Conservation (phyloP, 768 basidiomycete species). For the Cyathus striatus region DNA sequence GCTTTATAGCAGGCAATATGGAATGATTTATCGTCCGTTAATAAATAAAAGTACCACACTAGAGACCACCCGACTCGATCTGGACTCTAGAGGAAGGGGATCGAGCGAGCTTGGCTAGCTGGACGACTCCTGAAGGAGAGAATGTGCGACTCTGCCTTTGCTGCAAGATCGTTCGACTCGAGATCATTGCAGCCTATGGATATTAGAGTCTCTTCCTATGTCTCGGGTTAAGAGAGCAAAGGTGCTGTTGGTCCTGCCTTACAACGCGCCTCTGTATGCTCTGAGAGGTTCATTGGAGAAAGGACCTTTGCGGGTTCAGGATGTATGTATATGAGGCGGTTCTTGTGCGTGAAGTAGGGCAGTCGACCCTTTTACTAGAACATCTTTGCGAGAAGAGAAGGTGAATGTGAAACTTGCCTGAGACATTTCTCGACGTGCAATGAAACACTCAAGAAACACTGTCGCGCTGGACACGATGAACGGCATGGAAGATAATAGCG, state of each 20-base stretch:
- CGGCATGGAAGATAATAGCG: slow-evolving; percentile 8
- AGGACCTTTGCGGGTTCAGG: slow-evolving; percentile 46
- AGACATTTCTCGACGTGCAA: too few species aligned
- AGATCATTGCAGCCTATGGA: slow-evolving; percentile 45
- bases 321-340: slow-evolving; percentile 21
- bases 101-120: slow-evolving; percentile 48
- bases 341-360: slow-evolving; percentile 12
- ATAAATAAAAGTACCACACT: slow-evolving; percentile 48
- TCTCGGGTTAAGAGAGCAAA: too few species aligned
- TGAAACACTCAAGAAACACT: too few species aligned
- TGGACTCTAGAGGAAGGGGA: slow-evolving; percentile 26
- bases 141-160: slow-evolving; percentile 68
- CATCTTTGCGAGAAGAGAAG: slow-evolving; percentile 45
- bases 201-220: slow-evolving; percentile 48
- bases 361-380: slow-evolving; percentile 81
- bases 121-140: slow-evolving; percentile 21
- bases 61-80: slow-evolving; percentile 59
- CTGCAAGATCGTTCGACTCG: slow-evolving; percentile 42
- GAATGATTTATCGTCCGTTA: slow-evolving; percentile 30
- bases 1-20: slow-evolving; percentile 44
- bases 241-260: slow-evolving; percentile 68
- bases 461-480: neutral
- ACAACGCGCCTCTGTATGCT: slow-evolving; percentile 51
- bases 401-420: neutral
- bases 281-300: slow-evolving; percentile 47